Conservation (phyloP, 306 rosid genomes). For the Clitoria ternatea region DNA sequence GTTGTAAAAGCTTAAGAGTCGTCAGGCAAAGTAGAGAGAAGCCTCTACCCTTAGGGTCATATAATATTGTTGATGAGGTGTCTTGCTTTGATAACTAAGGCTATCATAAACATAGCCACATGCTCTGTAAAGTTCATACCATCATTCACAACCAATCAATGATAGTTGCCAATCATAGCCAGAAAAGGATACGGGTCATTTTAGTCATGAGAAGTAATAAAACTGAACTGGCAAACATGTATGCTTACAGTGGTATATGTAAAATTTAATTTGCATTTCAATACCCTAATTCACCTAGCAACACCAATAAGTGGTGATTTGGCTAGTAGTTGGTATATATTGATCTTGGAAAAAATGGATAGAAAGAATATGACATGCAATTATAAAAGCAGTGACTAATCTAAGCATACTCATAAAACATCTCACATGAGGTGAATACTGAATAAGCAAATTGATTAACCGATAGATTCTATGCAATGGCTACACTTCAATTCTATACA, state of each 20-base stretch:
- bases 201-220: neutral
- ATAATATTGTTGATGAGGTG: slow-evolving; percentile 24
- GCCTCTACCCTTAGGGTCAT: neutral
- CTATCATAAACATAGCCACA: slow-evolving; percentile 16
- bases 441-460: neutral
- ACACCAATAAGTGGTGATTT: neutral
- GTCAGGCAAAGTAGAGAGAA: neutral
- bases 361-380: neutral
- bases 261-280: neutral
- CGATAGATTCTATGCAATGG: neutral
- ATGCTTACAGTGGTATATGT: neutral
- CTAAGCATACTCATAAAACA: neutral
- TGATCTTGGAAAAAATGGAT: neutral
- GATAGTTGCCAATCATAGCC: slow-evolving; percentile 15
- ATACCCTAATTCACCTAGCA: neutral
- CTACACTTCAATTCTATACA: neutral
- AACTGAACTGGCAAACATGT: neutral
- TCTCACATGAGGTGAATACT: no score
- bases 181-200: slow-evolving; percentile 10
- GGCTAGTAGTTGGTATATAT: neutral
- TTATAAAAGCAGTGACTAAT: neutral
- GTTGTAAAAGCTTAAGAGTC: neutral
- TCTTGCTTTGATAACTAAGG: slow-evolving; percentile 10
- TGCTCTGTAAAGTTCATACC: slow-evolving; percentile 26
- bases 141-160: neutral